These are phyloP conservation scores for Candida mesenterica DNA, from an alignment of 1,139 yeast species.

Conservation along the genomic window DNA sequence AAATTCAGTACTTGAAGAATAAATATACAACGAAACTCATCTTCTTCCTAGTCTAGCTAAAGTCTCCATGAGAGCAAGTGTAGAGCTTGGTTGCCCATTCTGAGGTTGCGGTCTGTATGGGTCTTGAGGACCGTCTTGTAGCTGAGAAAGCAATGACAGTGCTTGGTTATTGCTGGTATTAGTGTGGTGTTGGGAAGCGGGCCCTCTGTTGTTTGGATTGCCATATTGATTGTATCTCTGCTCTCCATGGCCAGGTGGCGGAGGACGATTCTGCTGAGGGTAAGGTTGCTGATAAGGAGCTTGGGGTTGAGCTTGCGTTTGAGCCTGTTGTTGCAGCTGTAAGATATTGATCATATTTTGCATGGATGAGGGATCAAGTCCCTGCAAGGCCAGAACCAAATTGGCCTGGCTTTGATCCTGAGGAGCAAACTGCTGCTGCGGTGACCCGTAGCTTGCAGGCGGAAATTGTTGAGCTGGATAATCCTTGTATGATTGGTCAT, in stretches of 20 bases:
- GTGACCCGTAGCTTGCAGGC: too few relatives aligned
- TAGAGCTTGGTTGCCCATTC: conserved; percentile 13
- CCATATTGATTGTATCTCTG: conserved; percentile 4
- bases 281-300: conserved; percentile 6
- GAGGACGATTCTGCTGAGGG: conserved; percentile 3
- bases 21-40: not conserved
- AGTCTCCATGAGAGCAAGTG: conserved; percentile 36
- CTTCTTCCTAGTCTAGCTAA: conserved; percentile 31
- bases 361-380: conserved; percentile 19
- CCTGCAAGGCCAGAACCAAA: conserved; percentile 19
- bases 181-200: too few relatives aligned
- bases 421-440: conserved; percentile 14
- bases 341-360: conserved; percentile 19
- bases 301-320: conserved; percentile 5
- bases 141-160: conserved; percentile 28
- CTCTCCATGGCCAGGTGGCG: conserved; percentile 1
- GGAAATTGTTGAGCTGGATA: too few relatives aligned
- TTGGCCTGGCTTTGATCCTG: conserved; percentile 8
- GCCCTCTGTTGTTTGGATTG: too few relatives aligned
- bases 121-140: conserved; percentile 19
- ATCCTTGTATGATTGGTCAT: too few relatives aligned
- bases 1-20: too few relatives aligned
- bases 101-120: conserved; percentile 8
- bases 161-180: conserved; percentile 26
- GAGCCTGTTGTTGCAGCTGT: conserved; percentile 15